Percentiles rank a stretch among this genome's conserved stretches.
These are phyloP conservation scores for Mortierella sp. DNA, from an alignment of 371 early-diverging fungal genomes.

Conservation along the genomic window DNA sequence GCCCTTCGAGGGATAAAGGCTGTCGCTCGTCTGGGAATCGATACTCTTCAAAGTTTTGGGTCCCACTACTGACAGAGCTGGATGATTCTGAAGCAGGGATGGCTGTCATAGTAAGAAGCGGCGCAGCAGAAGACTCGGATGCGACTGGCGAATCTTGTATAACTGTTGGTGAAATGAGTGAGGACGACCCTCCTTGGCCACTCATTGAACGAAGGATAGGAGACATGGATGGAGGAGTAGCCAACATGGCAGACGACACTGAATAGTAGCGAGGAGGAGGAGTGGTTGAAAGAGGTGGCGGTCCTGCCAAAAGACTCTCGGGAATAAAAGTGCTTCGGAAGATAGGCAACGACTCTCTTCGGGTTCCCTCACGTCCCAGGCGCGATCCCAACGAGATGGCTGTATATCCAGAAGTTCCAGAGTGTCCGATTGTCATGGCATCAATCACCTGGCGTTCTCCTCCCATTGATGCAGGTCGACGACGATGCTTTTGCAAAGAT, in stretches of 20 bases:
- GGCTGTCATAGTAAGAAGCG: not conserved
- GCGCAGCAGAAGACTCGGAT: not conserved
- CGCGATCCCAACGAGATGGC: not conserved
- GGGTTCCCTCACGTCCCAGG: not conserved
- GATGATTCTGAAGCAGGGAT: not conserved
- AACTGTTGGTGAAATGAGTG: not conserved
- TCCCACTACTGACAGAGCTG: not conserved
- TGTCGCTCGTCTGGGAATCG: constrained; percentile 49
- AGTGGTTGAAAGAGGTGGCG: constrained; percentile 22
- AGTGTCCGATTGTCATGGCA: not conserved
- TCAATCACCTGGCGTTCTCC: constrained; percentile 12
- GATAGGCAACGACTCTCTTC: constrained; percentile 7
- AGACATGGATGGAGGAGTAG: constrained; percentile 24
- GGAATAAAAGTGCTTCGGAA: constrained; percentile 37
- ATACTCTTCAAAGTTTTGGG: constrained; percentile 24
- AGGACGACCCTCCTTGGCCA: not conserved
- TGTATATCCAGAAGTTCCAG: too few species aligned
- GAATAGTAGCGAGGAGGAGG: constrained; percentile 10
- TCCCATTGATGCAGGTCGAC: constrained; percentile 25
- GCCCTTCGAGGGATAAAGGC: not conserved
- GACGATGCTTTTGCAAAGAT: constrained; percentile 16
- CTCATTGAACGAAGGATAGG: constrained; percentile 5
- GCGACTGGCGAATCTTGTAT: not conserved
- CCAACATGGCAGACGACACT: constrained; percentile 17
- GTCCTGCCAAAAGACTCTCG: constrained; percentile 35